phyloP scores from a whole-genome alignment of 768 basidiomycete genomes.

The Pleurotus djamor region DNA sequence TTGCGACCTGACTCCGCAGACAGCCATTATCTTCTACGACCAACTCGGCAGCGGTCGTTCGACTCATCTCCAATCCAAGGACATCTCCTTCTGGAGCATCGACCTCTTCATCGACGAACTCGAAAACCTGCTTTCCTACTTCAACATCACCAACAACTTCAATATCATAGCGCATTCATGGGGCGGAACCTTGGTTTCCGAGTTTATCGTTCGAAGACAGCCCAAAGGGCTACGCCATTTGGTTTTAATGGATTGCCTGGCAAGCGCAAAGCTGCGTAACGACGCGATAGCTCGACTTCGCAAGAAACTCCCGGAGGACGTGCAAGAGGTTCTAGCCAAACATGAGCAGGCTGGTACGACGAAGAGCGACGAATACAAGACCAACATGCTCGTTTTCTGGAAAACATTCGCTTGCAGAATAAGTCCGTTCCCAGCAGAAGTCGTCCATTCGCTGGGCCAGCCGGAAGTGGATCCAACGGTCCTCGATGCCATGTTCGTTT shows the following conservation, averaged over 20 bases:
- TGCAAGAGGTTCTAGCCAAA: slow-evolving; percentile 23
- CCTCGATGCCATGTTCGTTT: slow-evolving; percentile 27
- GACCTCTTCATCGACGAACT: slow-evolving; percentile 49
- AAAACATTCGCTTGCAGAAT: slow-evolving; percentile 20
- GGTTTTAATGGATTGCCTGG: slow-evolving; percentile 21
- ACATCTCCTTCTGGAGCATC: slow-evolving; percentile 43
- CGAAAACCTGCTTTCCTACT: slow-evolving; percentile 35
- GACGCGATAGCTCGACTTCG: slow-evolving; percentile 19
- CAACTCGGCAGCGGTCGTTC: slow-evolving; percentile 54
- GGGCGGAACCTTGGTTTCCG: slow-evolving; percentile 22
- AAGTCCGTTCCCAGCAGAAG: slow-evolving; percentile 22
- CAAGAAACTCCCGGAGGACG: slow-evolving; percentile 23
- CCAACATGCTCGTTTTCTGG: slow-evolving; percentile 23
- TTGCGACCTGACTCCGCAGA: slow-evolving; percentile 38
- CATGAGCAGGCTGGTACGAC: slow-evolving; percentile 26
- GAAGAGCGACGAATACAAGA: slow-evolving; percentile 26
- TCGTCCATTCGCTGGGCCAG: slow-evolving; percentile 17
- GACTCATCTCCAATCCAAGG: slow-evolving; percentile 44
- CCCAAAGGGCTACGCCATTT: slow-evolving; percentile 29
- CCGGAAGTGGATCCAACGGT: slow-evolving; percentile 32
- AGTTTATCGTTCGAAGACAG: slow-evolving; percentile 10
- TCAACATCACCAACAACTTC: slow-evolving; percentile 37
- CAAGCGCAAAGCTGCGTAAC: slow-evolving; percentile 25
- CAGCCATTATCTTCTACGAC: slow-evolving; percentile 47
- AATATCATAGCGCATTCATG: slow-evolving; percentile 49